Evolutionary conservation across 2,329 filamentous ascomycete genomes (phyloP), one percentile per base, ranked within the genome.

Genomic region (Phyllachora maydis): DNA sequence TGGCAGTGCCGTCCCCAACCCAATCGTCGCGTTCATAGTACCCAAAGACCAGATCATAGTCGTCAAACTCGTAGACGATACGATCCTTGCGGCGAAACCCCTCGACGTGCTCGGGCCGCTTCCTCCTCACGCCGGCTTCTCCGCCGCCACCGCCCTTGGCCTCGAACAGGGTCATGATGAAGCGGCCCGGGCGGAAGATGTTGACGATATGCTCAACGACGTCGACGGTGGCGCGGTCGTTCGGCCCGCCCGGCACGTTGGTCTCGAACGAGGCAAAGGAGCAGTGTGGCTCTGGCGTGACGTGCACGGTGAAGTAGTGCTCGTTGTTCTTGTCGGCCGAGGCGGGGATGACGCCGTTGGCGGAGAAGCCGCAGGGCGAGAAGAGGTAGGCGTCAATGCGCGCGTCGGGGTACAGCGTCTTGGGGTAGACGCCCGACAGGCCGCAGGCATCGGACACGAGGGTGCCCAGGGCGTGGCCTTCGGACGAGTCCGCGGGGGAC

Each of bases 231-330:
- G 83, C 76, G 31, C 83, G 75, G 10, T 83, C 83, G 27, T 68
- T 79, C 52, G 92, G 81, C 4, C 70, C 72, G 14, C 81, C 76
- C 2, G 88, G 88, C 4, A 98, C 85, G 37, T 95, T 98, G 35
- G 88, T 95, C 58, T 98, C 88, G 43, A 98, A 98, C 2, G 82
- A 93, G 17, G 88, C 88, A 46, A 91, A 98, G 4, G 83, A 93
- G 57, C 85, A 98, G 40, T 92, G 71, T 9, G 85, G 81, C 58
- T 98, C 88, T 1, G 88, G 88, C 0, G 88, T 98, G 34, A 98
- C 88, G 43, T 98, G 88, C 13, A 98, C 88, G 1, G 85, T 98
- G 52, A 93, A 98, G 54, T 98, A 98, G 51, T 95, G 82, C 19
- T 67, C 74, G 4, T 63, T 54, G 24, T 56, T 57, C 29, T 49